Evolutionary conservation across 2,329 filamentous ascomycete genomes (phyloP).

Genomic region (Lachnellula arida): DNA sequence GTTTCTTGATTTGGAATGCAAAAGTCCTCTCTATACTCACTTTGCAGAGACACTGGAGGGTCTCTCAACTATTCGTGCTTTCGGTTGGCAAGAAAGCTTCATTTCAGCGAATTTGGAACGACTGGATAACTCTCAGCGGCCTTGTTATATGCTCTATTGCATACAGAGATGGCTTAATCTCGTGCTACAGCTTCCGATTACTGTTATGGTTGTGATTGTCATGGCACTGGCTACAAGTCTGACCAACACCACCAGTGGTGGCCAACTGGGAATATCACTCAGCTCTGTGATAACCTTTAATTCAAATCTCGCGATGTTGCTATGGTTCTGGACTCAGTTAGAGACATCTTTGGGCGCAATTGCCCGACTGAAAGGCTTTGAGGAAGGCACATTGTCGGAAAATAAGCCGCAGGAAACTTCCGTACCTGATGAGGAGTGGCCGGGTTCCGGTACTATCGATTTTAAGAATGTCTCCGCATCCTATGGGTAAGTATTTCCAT

Average conservation of each 20-base stretch:
- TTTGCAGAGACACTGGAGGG: slow-evolving; percentile 43
- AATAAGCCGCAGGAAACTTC: slow-evolving; percentile 18
- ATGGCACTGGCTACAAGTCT: slow-evolving; percentile 17
- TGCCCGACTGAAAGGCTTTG: slow-evolving; percentile 49
- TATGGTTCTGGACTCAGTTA: slow-evolving; percentile 48
- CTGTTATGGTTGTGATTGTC: slow-evolving; percentile 21
- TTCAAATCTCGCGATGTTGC: slow-evolving; percentile 8
- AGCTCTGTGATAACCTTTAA: slow-evolving; percentile 20
- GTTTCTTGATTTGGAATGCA: slow-evolving; percentile 40
- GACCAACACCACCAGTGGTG: slow-evolving; percentile 10
- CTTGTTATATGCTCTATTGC: slow-evolving; percentile 52
- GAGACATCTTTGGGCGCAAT: slow-evolving; percentile 57
- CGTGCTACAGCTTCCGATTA: slow-evolving; percentile 44
- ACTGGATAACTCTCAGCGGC: slow-evolving; percentile 49
- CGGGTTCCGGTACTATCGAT: slow-evolving; percentile 16
- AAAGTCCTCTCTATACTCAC: slow-evolving; percentile 41
- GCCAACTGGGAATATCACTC: slow-evolving; percentile 18
- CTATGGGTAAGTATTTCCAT: slow-evolving; percentile 15
- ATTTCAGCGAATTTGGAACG: slow-evolving; percentile 41
- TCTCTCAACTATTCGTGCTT: slow-evolving; percentile 40
- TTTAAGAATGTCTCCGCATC: slow-evolving; percentile 21
- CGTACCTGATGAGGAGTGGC: slow-evolving; percentile 16
- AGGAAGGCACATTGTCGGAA: slow-evolving; percentile 38
- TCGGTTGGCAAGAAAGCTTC: slow-evolving; percentile 37
- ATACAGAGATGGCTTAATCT: slow-evolving; percentile 55